A percentile compares a stretch with the other conserved stretches of the same genome.
phyloP scores from a whole-genome alignment of 2,329 filamentous ascomycete species.

The Tympanopsis confertula region DNA sequence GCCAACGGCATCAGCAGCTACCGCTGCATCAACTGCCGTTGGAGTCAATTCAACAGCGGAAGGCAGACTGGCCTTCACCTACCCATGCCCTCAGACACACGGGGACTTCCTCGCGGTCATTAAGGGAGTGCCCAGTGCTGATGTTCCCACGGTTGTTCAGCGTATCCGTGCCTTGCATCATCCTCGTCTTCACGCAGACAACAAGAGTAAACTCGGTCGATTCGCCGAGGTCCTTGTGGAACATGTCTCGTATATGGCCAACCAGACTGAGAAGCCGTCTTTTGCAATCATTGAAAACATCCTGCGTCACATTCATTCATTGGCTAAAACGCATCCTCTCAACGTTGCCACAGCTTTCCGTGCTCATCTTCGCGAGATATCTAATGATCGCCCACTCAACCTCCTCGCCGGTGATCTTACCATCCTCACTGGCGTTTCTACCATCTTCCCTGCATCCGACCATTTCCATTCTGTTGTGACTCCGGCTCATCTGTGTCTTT shows the following conservation, averaged over 20 bases:
- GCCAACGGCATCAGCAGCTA: not conserved
- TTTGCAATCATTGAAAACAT: constrained; percentile 67
- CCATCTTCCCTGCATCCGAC: constrained; percentile 87
- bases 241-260: constrained; percentile 27
- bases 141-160: constrained; percentile 71
- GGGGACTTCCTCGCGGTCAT: constrained; percentile 29
- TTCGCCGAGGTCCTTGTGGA: constrained; percentile 59
- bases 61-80: constrained; percentile 52
- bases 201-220: constrained; percentile 68
- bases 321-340: constrained; percentile 74
- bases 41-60: constrained; percentile 12
- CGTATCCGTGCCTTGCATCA: constrained; percentile 87
- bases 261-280: constrained; percentile 20
- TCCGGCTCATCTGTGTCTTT: constrained; percentile 76
- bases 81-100: not conserved
- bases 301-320: constrained; percentile 81
- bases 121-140: constrained; percentile 45
- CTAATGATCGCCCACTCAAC: constrained; percentile 31
- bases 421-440: constrained; percentile 71
- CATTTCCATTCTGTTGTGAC: constrained; percentile 95
- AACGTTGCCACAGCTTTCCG: constrained; percentile 71
- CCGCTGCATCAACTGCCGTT: not conserved
- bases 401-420: constrained; percentile 63
- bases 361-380: constrained; percentile 51
- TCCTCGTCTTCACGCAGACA: constrained; percentile 70